Evolutionary conservation across 768 basidiomycete genomes (phyloP).

Genomic region (Gloeopeniophorella convolvens): DNA sequence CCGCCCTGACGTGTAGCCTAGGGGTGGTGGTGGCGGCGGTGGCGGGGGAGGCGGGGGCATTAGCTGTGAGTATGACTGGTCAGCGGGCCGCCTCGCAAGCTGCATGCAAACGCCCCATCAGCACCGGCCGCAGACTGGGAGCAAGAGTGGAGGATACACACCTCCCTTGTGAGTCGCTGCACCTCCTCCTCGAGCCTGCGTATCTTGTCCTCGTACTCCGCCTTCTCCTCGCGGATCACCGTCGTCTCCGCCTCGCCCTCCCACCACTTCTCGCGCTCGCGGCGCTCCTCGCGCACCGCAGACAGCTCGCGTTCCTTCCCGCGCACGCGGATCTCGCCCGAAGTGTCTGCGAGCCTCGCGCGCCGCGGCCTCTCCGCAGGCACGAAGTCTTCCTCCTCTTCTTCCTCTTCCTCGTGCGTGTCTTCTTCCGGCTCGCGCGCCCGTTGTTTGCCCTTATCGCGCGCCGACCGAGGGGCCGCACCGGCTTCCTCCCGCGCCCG

Average conservation of each 20-base stretch:
- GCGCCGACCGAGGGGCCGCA: background rate
- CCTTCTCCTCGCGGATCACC: constrained; percentile 37
- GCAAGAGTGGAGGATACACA: constrained; percentile 16
- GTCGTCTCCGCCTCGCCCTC: constrained; percentile 34
- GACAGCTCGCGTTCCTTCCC: constrained; percentile 61
- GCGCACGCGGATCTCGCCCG: constrained; percentile 41
- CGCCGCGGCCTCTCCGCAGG: no score
- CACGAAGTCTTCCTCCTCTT: background rate
- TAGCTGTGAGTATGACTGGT: background rate
- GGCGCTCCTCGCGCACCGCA: constrained; percentile 47
- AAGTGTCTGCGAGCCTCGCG: constrained; percentile 31
- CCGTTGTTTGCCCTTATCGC: constrained; percentile 29
- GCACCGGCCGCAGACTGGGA: background rate
- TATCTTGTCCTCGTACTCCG: constrained; percentile 57
- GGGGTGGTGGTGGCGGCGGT: constrained; percentile 12
- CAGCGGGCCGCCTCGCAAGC: constrained; percentile 8
- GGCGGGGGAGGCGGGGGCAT: constrained; percentile 22
- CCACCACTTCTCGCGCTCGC: constrained; percentile 36
- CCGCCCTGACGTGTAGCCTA: background rate
- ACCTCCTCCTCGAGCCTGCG: constrained; percentile 62
- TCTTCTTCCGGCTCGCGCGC: background rate
- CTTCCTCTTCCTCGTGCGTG: background rate
- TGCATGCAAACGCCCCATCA: background rate
- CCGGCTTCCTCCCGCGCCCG: background rate
- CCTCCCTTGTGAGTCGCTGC: constrained; percentile 50